Conservation (phyloP, 2,329 filamentous ascomycete genomes). For the Teratosphaeria zuluensis region DNA sequence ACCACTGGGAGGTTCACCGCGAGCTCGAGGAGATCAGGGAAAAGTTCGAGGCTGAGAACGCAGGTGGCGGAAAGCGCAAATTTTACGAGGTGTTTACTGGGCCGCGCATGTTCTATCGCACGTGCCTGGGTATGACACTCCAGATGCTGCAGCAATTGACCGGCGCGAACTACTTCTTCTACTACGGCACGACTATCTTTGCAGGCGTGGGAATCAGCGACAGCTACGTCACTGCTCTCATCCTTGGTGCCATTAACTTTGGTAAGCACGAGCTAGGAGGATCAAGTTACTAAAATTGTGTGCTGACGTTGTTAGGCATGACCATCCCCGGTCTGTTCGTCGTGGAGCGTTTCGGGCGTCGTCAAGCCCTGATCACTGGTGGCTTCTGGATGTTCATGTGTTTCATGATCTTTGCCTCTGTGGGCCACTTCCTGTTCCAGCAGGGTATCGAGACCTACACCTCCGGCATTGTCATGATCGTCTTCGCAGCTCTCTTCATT, state of each 20-base stretch:
- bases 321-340: constrained; percentile 40
- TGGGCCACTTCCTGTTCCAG: constrained; percentile 35
- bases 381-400: constrained; percentile 45
- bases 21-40: constrained; percentile 48
- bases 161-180: constrained; percentile 58
- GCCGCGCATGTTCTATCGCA: constrained; percentile 59
- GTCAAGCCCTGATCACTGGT: constrained; percentile 36
- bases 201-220: constrained; percentile 22
- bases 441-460: constrained; percentile 24
- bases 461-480: constrained; percentile 52
- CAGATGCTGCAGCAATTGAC: constrained; percentile 60
- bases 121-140: constrained; percentile 51
- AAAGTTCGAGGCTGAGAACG: constrained; percentile 45
- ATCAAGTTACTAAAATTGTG: too few relatives aligned
- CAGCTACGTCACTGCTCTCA: constrained; percentile 37
- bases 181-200: constrained; percentile 41
- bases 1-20: constrained; percentile 44
- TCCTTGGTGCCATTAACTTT: constrained; percentile 41
- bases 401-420: constrained; percentile 46
- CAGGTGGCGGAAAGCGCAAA: constrained; percentile 39
- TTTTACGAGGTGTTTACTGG: constrained; percentile 59
- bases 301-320: constrained; percentile 13
- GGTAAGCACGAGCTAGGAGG: too few relatives aligned
- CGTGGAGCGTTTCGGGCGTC: constrained; percentile 37
- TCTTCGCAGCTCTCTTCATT: constrained; percentile 61